Evolutionary conservation across 2,329 filamentous ascomycete species (phyloP).

Genomic region (Dothideomycetes sp.): DNA sequence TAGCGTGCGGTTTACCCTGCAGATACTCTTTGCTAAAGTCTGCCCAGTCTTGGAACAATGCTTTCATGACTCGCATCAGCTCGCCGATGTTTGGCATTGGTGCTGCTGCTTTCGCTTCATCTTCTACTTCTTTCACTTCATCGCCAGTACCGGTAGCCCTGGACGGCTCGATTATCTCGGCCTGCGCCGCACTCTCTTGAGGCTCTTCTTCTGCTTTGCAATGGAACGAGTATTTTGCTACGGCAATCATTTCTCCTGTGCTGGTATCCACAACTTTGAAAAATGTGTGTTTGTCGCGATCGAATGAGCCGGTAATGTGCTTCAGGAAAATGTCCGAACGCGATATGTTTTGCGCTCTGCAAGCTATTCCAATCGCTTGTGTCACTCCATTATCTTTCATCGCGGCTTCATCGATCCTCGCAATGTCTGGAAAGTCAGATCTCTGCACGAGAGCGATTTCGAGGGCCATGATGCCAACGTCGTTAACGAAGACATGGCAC

Average conservation of each 20-base stretch:
- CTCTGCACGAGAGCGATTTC: conserved; percentile 12
- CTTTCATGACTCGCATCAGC: too few relatives aligned
- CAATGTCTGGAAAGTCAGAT: conserved; percentile 14
- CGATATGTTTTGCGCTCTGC: background rate
- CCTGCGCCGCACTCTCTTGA: conserved; percentile 2
- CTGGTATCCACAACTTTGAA: conserved; percentile 17
- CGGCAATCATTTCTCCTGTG: conserved; percentile 18
- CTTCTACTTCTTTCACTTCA: background rate
- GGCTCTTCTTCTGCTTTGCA: conserved; percentile 1
- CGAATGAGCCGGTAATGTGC: conserved; percentile 1
- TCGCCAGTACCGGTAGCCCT: too few relatives aligned
- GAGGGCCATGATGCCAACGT: conserved; percentile 14
- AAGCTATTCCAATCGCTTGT: conserved; percentile 10
- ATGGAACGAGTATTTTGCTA: conserved; percentile 15
- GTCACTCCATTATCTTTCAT: conserved; percentile 12
- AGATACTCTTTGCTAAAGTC: conserved; percentile 11
- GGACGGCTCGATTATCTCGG: too few relatives aligned
- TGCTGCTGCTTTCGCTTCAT: too few relatives aligned
- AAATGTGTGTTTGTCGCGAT: conserved; percentile 3
- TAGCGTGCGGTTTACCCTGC: conserved; percentile 10
- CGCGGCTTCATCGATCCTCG: conserved; percentile 13
- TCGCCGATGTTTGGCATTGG: too few relatives aligned
- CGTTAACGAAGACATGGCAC: too few relatives aligned
- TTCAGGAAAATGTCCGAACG: background rate
- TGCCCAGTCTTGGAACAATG: too few relatives aligned